Evolutionary conservation across 2,329 filamentous ascomycete genomes (phyloP).

Genomic region (Dactylella cylindrospora): DNA sequence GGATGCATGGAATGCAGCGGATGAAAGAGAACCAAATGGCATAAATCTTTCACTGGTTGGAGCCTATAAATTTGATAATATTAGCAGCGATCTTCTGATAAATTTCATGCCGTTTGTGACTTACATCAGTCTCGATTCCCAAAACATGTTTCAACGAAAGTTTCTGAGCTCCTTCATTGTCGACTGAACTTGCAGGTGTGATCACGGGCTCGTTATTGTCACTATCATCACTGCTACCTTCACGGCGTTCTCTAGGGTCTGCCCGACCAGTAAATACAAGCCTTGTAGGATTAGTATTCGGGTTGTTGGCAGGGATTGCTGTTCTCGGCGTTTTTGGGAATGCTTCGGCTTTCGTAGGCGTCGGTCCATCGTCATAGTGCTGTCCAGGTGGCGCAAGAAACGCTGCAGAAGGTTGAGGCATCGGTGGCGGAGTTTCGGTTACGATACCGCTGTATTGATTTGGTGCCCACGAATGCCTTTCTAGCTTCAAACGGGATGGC

Average conservation of each 20-base stretch:
- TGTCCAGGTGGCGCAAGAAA: constrained; percentile 33
- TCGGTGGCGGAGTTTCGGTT: constrained; percentile 11
- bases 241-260: no score
- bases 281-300: constrained; percentile 14
- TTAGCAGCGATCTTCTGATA: no score
- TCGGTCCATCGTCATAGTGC: constrained; percentile 40
- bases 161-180: constrained; percentile 38
- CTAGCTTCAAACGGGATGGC: constrained; percentile 37
- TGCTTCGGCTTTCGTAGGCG: constrained; percentile 39
- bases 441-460: constrained; percentile 33
- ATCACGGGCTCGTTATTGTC: constrained; percentile 38
- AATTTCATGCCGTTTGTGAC: no score
- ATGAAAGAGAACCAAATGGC: constrained; percentile 39
- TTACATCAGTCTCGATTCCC: constrained; percentile 42
- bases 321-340: constrained; percentile 40
- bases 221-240: constrained; percentile 41
- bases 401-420: constrained; percentile 3
- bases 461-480: constrained; percentile 39
- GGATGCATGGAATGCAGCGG: constrained; percentile 41
- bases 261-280: constrained; percentile 31
- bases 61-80: constrained; percentile 11
- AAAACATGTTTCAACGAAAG: constrained; percentile 40
- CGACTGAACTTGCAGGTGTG: constrained; percentile 42
- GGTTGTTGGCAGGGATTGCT: constrained; percentile 23
- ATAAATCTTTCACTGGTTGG: constrained; percentile 36